Base-by-base conservation (phyloP, 441 rosid genomes). In the Gossypium gossypioides region DNA sequence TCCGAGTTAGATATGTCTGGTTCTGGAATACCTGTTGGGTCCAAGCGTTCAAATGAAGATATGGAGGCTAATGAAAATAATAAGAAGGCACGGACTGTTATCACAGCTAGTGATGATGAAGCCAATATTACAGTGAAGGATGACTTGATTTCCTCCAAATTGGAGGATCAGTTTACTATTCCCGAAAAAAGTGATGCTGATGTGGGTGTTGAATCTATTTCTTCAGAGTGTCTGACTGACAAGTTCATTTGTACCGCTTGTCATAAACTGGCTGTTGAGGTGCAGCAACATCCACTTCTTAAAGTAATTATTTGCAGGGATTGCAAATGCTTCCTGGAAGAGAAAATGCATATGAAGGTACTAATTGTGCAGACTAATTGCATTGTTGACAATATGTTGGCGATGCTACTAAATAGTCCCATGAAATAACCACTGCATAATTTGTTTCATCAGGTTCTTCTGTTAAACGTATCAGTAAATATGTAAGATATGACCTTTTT, bases 241-340 rank as follows among this genome's bases (percentile, higher is more conserved):
- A 80, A 73, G 74, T 89, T 87, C 74, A 78, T 73, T 71, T 96
- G 99, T 78, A 91, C 99, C 74, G 96, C 87, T 67, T 96, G 99
- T 79, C 65, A 84, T 72, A 86, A 85, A 74, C 71, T 87, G 75
- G 81, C 86, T 76, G 72, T 74, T 68, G 88, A 88, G 83, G 97
- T 85, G 79, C 90, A 88, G 68, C 65, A 87, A 19, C 99, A 96
- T 82, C 99, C 98, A 15, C 84, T 89, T 63, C 72, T 96, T 78
- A 84, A 86, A 79, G 99, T 96, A 69, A 91, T 96, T 72, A 59
- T 96, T 77, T 96, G 99, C 89, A 79, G 76, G 76, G 93, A 85
- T 71, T 96, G 99, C 91, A 93, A 91, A 86, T 73, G 75, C 71
- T 80, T 81, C 66, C 74, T 93, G 75, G 94, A 89, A 78, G 86